These are phyloP conservation scores for Neopestalotiopsis sp. DNA, from an alignment of 2,329 filamentous ascomycete species.

Conservation along the genomic window DNA sequence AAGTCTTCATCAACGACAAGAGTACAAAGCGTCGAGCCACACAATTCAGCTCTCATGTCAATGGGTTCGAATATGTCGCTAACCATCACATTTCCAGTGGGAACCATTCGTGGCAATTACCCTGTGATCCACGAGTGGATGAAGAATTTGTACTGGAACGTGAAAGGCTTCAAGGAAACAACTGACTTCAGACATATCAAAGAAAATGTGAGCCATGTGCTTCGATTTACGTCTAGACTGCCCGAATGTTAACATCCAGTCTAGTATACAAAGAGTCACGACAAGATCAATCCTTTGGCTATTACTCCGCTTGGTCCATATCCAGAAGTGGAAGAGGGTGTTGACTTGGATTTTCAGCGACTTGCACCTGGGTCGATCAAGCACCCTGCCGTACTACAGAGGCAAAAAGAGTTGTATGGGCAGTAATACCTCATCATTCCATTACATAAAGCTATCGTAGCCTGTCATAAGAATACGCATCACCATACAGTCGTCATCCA, in stretches of 20 bases:
- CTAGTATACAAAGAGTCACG: conserved; percentile 59
- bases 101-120: conserved; percentile 64
- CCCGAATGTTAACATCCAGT: not conserved
- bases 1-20: not conserved
- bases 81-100: conserved; percentile 37
- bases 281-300: conserved; percentile 61
- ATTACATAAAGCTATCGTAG: conserved; percentile 2
- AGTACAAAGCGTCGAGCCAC: not conserved
- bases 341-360: conserved; percentile 52
- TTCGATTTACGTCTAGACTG: not conserved
- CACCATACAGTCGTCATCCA: not conserved
- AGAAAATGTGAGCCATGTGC: conserved; percentile 51
- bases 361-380: conserved; percentile 51
- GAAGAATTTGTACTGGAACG: conserved; percentile 62
- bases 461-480: not conserved
- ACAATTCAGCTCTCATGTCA: not conserved
- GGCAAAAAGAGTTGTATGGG: conserved; percentile 30
- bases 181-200: conserved; percentile 73
- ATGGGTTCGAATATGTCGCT: not conserved
- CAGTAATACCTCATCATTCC: not conserved
- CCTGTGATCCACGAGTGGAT: conserved; percentile 66
- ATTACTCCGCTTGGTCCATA: conserved; percentile 69
- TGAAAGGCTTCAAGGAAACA: conserved; percentile 58
- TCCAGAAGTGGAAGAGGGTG: conserved; percentile 59
- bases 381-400: conserved; percentile 44